These are phyloP conservation scores for Tricholoma saponaceum DNA, from an alignment of 768 basidiomycete species.

Conservation along the genomic window DNA sequence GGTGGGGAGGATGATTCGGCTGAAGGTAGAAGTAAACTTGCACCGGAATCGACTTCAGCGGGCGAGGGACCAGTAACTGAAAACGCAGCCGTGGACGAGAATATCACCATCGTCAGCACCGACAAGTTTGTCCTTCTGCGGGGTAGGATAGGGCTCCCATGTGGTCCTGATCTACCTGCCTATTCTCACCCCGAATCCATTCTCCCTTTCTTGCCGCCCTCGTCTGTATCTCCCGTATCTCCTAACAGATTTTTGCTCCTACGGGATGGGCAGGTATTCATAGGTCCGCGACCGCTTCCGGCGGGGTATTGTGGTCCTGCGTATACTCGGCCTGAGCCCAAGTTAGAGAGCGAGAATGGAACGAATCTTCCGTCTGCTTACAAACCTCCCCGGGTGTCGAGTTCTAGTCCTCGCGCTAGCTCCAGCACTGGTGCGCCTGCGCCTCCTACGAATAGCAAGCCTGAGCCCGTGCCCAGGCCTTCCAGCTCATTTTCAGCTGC, in stretches of 20 bases:
- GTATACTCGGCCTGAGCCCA: neutral
- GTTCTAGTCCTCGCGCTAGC: neutral
- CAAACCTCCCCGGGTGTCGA: neutral
- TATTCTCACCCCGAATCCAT: neutral
- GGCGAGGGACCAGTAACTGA: too few relatives aligned
- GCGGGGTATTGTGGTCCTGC: neutral
- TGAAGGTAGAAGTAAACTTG: too few relatives aligned
- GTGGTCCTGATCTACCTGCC: too few relatives aligned
- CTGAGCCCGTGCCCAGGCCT: neutral
- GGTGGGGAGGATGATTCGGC: too few relatives aligned
- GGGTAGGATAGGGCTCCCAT: too few relatives aligned
- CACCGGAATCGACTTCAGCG: too few relatives aligned
- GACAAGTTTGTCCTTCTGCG: too few relatives aligned
- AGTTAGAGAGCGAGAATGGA: neutral
- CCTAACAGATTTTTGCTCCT: neutral
- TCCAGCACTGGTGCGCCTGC: too few relatives aligned
- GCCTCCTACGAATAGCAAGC: neutral
- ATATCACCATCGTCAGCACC: too few relatives aligned
- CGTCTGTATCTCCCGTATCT: neutral
- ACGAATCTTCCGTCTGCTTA: neutral
- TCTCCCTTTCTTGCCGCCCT: neutral
- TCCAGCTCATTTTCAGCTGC: neutral
- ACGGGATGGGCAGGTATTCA: neutral
- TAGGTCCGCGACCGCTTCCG: neutral
- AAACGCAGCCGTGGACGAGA: too few relatives aligned